Conservation (phyloP, 2,329 filamentous ascomycete species). For the Falciphora oryzae region DNA sequence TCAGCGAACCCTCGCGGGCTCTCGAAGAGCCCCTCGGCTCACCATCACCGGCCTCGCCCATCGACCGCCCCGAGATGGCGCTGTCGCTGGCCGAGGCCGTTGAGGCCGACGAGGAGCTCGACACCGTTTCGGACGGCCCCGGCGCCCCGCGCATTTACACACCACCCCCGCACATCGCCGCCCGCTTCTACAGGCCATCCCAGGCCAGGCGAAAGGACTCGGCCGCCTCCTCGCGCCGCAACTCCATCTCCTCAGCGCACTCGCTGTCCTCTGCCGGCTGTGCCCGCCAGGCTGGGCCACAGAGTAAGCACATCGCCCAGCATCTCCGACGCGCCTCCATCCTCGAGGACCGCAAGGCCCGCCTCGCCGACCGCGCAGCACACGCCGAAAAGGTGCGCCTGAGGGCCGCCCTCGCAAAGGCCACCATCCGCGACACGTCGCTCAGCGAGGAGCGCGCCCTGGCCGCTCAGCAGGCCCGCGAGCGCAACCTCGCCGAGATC, state of each 20-base stretch:
- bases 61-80: conserved; percentile 17
- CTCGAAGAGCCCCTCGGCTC: conserved; percentile 24
- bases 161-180: conserved; percentile 71
- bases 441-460: conserved; percentile 70
- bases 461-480: conserved; percentile 70
- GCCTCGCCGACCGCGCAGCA: conserved; percentile 71
- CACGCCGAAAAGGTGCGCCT: conserved; percentile 80
- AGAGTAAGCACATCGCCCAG: conserved; percentile 73
- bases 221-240: conserved; percentile 71
- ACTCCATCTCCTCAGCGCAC: conserved; percentile 71
- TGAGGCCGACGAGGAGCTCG: conserved; percentile 16
- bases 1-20: conserved; percentile 25
- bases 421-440: conserved; percentile 56
- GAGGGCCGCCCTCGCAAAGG: conserved; percentile 68
- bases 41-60: conserved; percentile 16
- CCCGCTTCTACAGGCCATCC: conserved; percentile 65
- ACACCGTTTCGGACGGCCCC: conserved; percentile 6
- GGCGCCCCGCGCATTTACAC: conserved; percentile 39
- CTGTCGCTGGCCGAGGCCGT: conserved; percentile 17
- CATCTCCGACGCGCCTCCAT: conserved; percentile 76
- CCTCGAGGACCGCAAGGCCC: conserved; percentile 72
- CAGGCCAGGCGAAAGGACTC: conserved; percentile 67
- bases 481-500: conserved; percentile 77
- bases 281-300: conserved; percentile 46
- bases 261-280: conserved; percentile 59